phyloP scores from a whole-genome alignment of 208 protist species.

The Wallacemonas sp. region DNA sequence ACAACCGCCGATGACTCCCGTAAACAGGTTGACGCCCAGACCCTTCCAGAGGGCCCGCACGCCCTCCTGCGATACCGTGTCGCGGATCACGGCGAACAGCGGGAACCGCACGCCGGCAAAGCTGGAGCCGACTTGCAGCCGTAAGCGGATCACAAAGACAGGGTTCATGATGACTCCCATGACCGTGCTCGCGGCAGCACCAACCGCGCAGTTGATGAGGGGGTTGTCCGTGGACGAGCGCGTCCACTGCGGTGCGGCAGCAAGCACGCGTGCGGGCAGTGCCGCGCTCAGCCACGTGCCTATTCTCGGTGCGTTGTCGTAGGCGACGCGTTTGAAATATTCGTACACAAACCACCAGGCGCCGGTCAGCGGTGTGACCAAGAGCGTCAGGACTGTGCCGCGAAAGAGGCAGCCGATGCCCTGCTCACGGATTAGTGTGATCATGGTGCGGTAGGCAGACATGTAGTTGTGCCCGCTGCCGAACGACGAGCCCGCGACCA shows the following conservation, averaged over 20 bases:
- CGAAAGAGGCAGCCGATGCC: slow-evolving; percentile 65
- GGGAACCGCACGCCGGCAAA: slow-evolving; percentile 46
- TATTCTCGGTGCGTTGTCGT: slow-evolving; percentile 37
- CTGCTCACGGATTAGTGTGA: slow-evolving; percentile 58
- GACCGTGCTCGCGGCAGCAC: slow-evolving; percentile 57
- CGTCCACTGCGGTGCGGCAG: slow-evolving; percentile 40
- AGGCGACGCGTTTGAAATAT: slow-evolving; percentile 59
- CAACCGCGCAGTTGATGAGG: slow-evolving; percentile 70
- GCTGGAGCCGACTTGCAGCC: slow-evolving; percentile 60
- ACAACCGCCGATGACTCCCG: slow-evolving; percentile 61
- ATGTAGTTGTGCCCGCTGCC: slow-evolving; percentile 75
- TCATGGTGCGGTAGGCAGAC: slow-evolving; percentile 58
- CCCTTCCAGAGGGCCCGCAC: slow-evolving; percentile 69
- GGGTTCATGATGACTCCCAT: slow-evolving; percentile 78
- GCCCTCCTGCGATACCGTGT: slow-evolving; percentile 63
- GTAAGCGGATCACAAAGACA: slow-evolving; percentile 77
- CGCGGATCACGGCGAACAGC: slow-evolving; percentile 37
- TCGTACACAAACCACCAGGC: slow-evolving; percentile 88
- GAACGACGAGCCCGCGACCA: slow-evolving; percentile 71
- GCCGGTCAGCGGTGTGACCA: slow-evolving; percentile 69
- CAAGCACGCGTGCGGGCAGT: slow-evolving; percentile 24
- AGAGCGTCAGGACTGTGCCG: slow-evolving; percentile 71
- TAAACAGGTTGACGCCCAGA: slow-evolving; percentile 65
- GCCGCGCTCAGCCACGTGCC: slow-evolving; percentile 21
- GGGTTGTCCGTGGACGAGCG: slow-evolving; percentile 74